phyloP scores from a whole-genome alignment of 768 basidiomycete genomes.

The Russula sp. region DNA sequence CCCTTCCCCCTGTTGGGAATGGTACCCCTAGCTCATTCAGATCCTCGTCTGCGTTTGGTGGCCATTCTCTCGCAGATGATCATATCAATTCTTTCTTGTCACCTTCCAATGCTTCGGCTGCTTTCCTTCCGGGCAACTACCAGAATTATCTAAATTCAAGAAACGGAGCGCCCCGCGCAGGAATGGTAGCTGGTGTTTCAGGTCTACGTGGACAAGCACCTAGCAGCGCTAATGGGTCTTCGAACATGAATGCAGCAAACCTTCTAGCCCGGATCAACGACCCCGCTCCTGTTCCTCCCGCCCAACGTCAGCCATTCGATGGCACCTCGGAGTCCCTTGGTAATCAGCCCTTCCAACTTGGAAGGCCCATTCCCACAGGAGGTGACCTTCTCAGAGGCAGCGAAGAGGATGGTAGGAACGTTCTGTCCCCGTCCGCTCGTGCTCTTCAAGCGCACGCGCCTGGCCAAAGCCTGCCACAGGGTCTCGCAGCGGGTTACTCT shows the following conservation, averaged over 20 bases:
- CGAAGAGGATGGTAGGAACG: conserved; percentile 30
- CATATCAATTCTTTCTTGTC: conserved; percentile 41
- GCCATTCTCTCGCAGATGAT: conserved; percentile 32
- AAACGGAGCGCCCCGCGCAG: conserved; percentile 29
- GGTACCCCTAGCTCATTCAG: conserved; percentile 52
- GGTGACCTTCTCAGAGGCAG: conserved; percentile 26
- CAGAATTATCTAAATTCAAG: conserved; percentile 56
- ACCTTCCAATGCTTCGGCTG: conserved; percentile 76
- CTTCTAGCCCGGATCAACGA: conserved; percentile 25
- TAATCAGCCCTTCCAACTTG: conserved; percentile 37
- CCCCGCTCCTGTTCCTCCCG: conserved; percentile 20
- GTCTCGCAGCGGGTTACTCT: conserved; percentile 86
- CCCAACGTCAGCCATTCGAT: conserved; percentile 26
- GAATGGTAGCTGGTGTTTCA: conserved; percentile 24
- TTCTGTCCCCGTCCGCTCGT: conserved; percentile 62
- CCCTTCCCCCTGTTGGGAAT: conserved; percentile 28
- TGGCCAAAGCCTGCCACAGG: conserved; percentile 86
- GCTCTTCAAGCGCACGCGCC: conserved; percentile 85
- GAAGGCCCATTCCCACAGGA: conserved; percentile 30
- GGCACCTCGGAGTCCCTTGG: conserved; percentile 33
- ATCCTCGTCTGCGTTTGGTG: conserved; percentile 38
- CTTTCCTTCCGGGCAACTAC: conserved; percentile 71
- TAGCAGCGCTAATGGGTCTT: conserved; percentile 11
- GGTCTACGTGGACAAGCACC: conserved; percentile 23
- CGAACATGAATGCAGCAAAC: conserved; percentile 22